These are phyloP conservation scores for Terfezia boudieri DNA, from an alignment of 495 filamentous ascomycete species.

Conservation along the genomic window DNA sequence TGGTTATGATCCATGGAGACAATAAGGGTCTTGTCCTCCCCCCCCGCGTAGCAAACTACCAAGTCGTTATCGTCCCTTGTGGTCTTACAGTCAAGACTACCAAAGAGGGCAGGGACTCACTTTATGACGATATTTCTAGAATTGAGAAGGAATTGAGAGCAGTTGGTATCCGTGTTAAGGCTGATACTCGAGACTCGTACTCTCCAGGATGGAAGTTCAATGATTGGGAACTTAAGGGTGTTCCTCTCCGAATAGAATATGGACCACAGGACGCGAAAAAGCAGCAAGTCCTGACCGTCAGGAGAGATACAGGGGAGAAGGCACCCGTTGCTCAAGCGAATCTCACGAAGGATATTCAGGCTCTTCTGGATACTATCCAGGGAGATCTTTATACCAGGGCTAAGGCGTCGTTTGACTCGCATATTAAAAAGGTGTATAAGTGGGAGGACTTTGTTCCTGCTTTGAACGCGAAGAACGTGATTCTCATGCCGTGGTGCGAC, in stretches of 20 bases:
- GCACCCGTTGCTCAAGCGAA: conserved; percentile 48
- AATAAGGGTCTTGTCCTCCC: conserved; percentile 84
- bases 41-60: conserved; percentile 57
- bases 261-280: conserved; percentile 80
- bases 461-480: conserved; percentile 75
- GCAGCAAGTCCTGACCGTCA: conserved; percentile 58
- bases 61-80: conserved; percentile 78
- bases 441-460: conserved; percentile 81
- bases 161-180: conserved; percentile 43
- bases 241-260: conserved; percentile 82
- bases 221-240: conserved; percentile 87
- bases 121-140: conserved; percentile 46
- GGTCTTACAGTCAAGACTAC: conserved; percentile 70
- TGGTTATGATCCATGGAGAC: conserved; percentile 94
- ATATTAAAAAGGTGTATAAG: conserved; percentile 56
- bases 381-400: conserved; percentile 65
- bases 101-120: conserved; percentile 48
- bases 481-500: conserved; percentile 43
- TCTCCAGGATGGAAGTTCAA: conserved; percentile 95
- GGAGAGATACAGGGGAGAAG: conserved; percentile 73
- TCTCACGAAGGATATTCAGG: conserved; percentile 45
- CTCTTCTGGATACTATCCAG: conserved; percentile 73
- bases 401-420: conserved; percentile 46
- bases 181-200: conserved; percentile 65
- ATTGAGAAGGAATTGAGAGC: conserved; percentile 41